Conservation (phyloP, 352 stramenopile species). For the Thraustotheca clavata region DNA sequence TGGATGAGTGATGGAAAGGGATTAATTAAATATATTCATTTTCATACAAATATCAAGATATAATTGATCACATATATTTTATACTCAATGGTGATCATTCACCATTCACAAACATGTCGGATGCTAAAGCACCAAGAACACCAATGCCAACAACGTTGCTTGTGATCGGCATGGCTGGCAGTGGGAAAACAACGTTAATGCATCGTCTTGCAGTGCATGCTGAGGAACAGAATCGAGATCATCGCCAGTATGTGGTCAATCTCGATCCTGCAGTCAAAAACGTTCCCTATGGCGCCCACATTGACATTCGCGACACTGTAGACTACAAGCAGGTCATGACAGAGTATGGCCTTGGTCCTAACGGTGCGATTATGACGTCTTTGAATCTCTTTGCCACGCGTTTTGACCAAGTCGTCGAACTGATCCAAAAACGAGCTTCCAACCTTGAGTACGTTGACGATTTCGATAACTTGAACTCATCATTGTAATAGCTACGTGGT, state of each 20-base stretch:
- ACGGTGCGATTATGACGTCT: slow-evolving; percentile 98
- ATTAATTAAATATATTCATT: too few species aligned
- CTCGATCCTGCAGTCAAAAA: slow-evolving; percentile 96
- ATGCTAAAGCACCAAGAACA: neutral
- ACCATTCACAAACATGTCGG: neutral
- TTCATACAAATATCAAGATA: too few species aligned
- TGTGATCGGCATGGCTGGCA: slow-evolving; percentile 95
- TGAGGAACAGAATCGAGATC: slow-evolving; percentile 39
- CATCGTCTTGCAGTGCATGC: slow-evolving; percentile 67
- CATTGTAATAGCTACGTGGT: slow-evolving; percentile 83
- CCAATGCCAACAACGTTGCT: slow-evolving; percentile 66
- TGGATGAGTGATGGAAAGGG: too few species aligned
- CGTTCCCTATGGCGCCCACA: slow-evolving; percentile 94
- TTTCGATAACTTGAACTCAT: slow-evolving; percentile 39
- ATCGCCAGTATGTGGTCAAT: slow-evolving; percentile 95
- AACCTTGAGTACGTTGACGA: slow-evolving; percentile 85
- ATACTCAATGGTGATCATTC: too few species aligned
- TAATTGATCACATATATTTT: too few species aligned
- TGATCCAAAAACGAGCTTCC: slow-evolving; percentile 86
- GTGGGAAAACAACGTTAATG: slow-evolving; percentile 95
- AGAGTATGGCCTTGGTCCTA: slow-evolving; percentile 96
- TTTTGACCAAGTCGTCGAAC: slow-evolving; percentile 97
- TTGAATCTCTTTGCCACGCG: slow-evolving; percentile 99
- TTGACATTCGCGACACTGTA: slow-evolving; percentile 99
- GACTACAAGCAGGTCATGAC: slow-evolving; percentile 99